These are phyloP conservation scores for Penstemon davidsonii DNA, from an alignment of 257 asterid genomes.

Conservation along the genomic window DNA sequence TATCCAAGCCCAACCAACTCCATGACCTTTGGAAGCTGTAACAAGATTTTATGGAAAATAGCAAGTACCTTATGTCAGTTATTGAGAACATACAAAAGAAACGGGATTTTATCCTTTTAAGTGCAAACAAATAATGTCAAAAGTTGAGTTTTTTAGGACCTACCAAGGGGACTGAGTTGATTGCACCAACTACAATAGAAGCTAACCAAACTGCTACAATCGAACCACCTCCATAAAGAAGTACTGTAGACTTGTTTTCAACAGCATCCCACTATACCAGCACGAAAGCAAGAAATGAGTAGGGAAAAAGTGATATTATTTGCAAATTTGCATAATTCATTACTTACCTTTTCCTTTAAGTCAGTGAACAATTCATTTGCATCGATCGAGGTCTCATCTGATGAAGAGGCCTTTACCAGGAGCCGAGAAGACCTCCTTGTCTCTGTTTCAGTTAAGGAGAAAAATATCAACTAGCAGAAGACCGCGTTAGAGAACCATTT, in stretches of 20 bases:
- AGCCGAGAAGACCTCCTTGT: slow-evolving; percentile 44
- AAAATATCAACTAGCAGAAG: no score
- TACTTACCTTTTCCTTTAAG: slow-evolving; percentile 77
- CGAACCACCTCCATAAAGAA: slow-evolving; percentile 84
- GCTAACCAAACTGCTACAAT: slow-evolving; percentile 82
- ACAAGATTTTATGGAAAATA: slow-evolving; percentile 5
- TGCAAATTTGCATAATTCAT: not conserved
- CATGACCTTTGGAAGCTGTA: slow-evolving; percentile 93
- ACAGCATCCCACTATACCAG: slow-evolving; percentile 83
- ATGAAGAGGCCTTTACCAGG: slow-evolving; percentile 69
- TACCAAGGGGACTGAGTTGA: slow-evolving; percentile 95
- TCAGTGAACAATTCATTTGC: slow-evolving; percentile 62
- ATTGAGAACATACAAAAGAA: not conserved
- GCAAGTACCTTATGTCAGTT: not conserved
- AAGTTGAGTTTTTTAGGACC: slow-evolving; percentile 19
- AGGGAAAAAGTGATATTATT: not conserved
- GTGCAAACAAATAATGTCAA: not conserved
- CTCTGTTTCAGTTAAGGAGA: slow-evolving; percentile 33
- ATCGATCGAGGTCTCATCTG: slow-evolving; percentile 73
- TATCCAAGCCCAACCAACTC: slow-evolving; percentile 97
- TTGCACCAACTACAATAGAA: slow-evolving; percentile 71
- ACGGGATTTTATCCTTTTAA: not conserved
- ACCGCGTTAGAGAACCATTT: no score
- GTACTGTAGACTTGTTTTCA: slow-evolving; percentile 83
- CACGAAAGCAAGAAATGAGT: not conserved